Conservation (phyloP, 495 filamentous ascomycete genomes). For the Podospora pseudocomata region DNA sequence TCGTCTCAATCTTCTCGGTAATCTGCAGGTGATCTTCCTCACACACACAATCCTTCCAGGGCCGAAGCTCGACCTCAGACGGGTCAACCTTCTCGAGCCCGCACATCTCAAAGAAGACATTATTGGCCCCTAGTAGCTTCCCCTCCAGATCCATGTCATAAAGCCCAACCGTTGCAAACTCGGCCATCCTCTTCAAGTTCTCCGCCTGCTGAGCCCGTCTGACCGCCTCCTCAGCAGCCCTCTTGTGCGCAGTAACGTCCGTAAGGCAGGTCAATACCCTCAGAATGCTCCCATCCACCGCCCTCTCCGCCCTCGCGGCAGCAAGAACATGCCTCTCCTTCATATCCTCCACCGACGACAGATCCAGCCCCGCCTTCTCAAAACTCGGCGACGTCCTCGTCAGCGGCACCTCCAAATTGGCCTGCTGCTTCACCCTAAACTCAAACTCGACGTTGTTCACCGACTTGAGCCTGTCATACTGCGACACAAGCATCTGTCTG, state of each 20-base stretch:
- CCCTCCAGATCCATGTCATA: conserved; percentile 47
- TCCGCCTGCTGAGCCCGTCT: conserved; percentile 45
- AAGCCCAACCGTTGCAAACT: conserved; percentile 46
- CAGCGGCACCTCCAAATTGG: conserved; percentile 24
- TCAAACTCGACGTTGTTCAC: conserved; percentile 37
- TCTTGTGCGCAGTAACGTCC: conserved; percentile 43
- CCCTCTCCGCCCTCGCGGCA: conserved; percentile 40
- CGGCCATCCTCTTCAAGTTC: conserved; percentile 48
- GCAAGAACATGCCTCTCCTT: conserved; percentile 39
- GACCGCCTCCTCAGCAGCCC: conserved; percentile 41
- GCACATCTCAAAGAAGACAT: conserved; percentile 47
- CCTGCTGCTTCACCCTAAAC: conserved; percentile 36
- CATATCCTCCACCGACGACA: conserved; percentile 29
- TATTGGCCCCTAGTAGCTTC: conserved; percentile 40
- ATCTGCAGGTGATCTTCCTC: conserved; percentile 30
- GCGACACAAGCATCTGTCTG: conserved; percentile 28
- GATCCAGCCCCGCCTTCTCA: conserved; percentile 38
- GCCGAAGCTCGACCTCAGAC: conserved; percentile 28
- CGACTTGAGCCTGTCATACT: conserved; percentile 37
- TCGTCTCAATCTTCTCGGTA: conserved; percentile 26
- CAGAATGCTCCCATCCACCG: conserved; percentile 34
- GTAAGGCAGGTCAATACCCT: conserved; percentile 45
- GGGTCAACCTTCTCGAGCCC: conserved; percentile 35
- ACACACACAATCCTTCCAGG: conserved; percentile 37
- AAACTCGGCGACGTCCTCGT: conserved; percentile 42